phyloP scores from a whole-genome alignment of 176 grass and related monocot species.

The Poa pratensis region DNA sequence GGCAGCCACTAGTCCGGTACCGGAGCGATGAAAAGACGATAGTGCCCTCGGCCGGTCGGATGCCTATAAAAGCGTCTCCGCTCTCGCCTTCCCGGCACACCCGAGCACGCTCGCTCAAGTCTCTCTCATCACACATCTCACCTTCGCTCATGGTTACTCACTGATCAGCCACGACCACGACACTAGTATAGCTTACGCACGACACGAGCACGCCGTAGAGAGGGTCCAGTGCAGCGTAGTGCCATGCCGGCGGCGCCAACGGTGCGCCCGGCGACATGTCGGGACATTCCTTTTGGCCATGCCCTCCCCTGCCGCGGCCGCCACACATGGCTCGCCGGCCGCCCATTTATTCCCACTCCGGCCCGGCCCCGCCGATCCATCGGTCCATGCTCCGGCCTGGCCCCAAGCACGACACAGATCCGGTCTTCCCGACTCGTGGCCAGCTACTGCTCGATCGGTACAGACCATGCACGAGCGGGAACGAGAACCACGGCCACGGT shows the following conservation, averaged over 20 bases:
- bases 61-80: constrained; percentile 16
- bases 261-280: background rate
- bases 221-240: background rate
- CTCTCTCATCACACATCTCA: background rate
- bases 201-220: background rate
- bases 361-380: too few species aligned
- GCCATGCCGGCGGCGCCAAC: constrained; percentile 43
- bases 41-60: background rate
- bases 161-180: background rate
- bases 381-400: too few species aligned
- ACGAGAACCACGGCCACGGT: background rate
- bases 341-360: too few species aligned
- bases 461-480: too few species aligned
- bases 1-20: background rate
- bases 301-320: too few species aligned
- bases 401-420: too few species aligned
- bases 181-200: background rate
- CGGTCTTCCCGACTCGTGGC: too few species aligned
- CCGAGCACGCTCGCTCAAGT: background rate
- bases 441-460: too few species aligned
- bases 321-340: too few species aligned
- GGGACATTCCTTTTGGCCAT: too few species aligned
- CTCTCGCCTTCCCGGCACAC: background rate
- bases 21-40: background rate
- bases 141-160: background rate